Conservation (phyloP, 345 rosid species). For the Leavenworthia alabamica region DNA sequence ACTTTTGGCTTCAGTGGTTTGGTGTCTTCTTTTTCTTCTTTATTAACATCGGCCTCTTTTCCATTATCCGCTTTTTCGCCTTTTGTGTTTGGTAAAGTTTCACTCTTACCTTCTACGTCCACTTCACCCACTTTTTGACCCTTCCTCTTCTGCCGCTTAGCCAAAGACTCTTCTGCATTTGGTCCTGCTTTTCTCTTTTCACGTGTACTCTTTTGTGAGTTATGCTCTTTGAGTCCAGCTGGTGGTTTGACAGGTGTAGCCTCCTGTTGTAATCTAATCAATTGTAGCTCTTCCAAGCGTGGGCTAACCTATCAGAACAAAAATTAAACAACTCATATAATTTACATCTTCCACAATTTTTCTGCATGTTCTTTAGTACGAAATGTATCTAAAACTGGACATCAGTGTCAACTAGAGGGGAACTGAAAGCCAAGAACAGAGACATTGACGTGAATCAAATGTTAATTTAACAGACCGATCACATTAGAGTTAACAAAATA, state of each 20-base stretch:
- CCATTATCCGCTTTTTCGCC: slow-evolving; percentile 25
- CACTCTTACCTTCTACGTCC: slow-evolving; percentile 28
- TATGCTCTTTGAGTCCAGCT: slow-evolving; percentile 38
- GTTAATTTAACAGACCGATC: neutral
- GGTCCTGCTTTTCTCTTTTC: slow-evolving; percentile 66
- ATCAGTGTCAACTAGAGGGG: slow-evolving; percentile 5
- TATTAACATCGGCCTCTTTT: slow-evolving; percentile 33
- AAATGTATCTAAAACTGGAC: neutral
- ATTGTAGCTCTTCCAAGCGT: slow-evolving; percentile 72
- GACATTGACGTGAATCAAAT: neutral
- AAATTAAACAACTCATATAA: neutral
- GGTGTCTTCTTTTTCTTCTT: slow-evolving; percentile 35
- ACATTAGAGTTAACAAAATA: neutral
- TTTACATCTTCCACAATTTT: neutral
- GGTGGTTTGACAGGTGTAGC: slow-evolving; percentile 30
- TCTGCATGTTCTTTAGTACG: neutral
- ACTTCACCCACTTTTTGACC: slow-evolving; percentile 37
- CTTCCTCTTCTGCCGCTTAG: slow-evolving; percentile 54
- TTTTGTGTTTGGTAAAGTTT: slow-evolving; percentile 32
- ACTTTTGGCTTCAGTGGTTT: slow-evolving; percentile 39
- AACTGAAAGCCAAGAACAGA: slow-evolving; percentile 11
- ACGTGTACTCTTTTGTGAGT: slow-evolving; percentile 36
- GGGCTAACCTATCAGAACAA: slow-evolving; percentile 54
- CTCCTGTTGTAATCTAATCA: slow-evolving; percentile 59
- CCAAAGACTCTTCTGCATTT: slow-evolving; percentile 49